These are phyloP conservation scores for Suillus hirtellus DNA, from an alignment of 768 basidiomycete species.

Conservation along the genomic window DNA sequence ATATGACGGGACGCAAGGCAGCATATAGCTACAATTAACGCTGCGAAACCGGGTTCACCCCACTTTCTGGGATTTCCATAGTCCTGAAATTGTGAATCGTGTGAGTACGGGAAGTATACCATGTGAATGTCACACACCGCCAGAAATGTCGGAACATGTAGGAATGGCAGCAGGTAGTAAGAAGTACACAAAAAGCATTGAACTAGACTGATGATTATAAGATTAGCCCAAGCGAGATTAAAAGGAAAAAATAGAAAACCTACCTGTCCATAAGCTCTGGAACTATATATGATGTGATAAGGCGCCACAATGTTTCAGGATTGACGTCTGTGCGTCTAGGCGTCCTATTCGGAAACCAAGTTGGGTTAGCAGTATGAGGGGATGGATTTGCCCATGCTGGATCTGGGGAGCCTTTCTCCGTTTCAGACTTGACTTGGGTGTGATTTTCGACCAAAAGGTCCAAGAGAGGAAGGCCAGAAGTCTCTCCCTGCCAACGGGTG, in stretches of 20 bases:
- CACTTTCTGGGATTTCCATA: conserved; percentile 94
- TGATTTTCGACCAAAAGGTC: conserved; percentile 80
- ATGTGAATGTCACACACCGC: conserved; percentile 46
- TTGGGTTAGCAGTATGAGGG: conserved; percentile 39
- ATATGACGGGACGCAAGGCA: conserved; percentile 91
- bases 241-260: conserved; percentile 27
- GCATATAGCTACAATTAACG: conserved; percentile 91
- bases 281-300: conserved; percentile 81
- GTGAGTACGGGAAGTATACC: conserved; percentile 19
- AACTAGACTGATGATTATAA: conserved; percentile 52
- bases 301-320: conserved; percentile 84
- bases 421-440: conserved; percentile 39
- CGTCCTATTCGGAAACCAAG: conserved; percentile 86
- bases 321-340: conserved; percentile 76
- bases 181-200: conserved; percentile 89
- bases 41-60: conserved; percentile 93
- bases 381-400: conserved; percentile 32
- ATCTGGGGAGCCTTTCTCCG: conserved; percentile 27
- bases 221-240: conserved; percentile 17
- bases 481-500: conserved; percentile 90
- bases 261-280: conserved; percentile 95
- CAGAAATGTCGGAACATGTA: conserved; percentile 89
- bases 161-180: conserved; percentile 90
- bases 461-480: conserved; percentile 86
- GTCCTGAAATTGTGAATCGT: conserved; percentile 49